Evolutionary conservation across 225 moss, liverwort and hornwort genomes (phyloP).

Genomic region (Ulota crispa): DNA sequence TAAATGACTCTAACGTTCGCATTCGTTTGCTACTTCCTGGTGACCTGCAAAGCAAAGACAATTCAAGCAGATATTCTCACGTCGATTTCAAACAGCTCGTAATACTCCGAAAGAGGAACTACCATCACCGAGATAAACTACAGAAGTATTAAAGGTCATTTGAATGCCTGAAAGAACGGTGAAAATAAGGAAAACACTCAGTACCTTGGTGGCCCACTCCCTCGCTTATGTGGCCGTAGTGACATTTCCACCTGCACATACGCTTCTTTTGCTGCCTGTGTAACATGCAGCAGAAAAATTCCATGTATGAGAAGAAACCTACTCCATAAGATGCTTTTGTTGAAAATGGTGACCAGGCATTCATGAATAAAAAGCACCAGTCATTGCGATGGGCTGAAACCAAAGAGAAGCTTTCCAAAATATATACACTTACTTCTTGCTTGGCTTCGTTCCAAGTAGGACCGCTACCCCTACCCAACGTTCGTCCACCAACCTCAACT

Average conservation of each 20-base stretch:
- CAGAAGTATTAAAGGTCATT: not conserved
- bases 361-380: not conserved
- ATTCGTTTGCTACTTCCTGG: conserved; percentile 55
- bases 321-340: not conserved
- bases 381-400: conserved; percentile 2
- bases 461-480: conserved; percentile 84
- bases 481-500: conserved; percentile 88
- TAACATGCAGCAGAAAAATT: conserved; percentile 15
- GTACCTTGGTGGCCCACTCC: conserved; percentile 57
- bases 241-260: conserved; percentile 51
- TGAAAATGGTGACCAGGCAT: not conserved
- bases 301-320: not conserved
- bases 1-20: conserved; percentile 54
- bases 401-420: not conserved
- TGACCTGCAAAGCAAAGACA: conserved; percentile 41
- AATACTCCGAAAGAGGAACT: not conserved
- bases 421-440: conserved; percentile 62
- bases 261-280: conserved; percentile 66
- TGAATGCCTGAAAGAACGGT: not conserved
- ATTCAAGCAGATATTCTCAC: not conserved
- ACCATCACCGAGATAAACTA: not conserved
- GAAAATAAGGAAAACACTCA: not conserved
- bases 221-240: conserved; percentile 54
- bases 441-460: conserved; percentile 89
- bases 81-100: conserved; percentile 9